Conservation (phyloP, 2,329 filamentous ascomycete species). For the Aspergillus sp. region DNA sequence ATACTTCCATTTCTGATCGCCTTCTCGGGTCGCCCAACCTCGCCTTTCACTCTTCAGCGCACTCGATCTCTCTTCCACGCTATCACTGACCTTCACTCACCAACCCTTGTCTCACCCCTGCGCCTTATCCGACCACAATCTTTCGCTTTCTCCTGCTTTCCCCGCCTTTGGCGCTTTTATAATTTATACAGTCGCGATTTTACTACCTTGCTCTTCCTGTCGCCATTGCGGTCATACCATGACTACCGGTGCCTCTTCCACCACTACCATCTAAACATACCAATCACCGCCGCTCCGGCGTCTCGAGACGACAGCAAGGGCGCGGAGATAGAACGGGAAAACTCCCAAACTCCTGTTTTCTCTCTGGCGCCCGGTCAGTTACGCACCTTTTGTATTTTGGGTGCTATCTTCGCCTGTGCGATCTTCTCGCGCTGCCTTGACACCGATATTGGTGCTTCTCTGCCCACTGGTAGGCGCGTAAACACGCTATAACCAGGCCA, state of each 20-base stretch:
- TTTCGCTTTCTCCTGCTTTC: neutral
- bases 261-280: neutral
- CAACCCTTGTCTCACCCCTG: neutral
- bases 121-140: slow-evolving; percentile 4
- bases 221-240: slow-evolving; percentile 2
- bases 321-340: neutral
- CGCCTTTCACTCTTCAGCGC: neutral
- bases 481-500: slow-evolving; percentile 8
- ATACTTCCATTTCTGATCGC: neutral
- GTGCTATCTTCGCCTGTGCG: slow-evolving; percentile 11
- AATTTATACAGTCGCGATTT: neutral
- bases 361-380: neutral
- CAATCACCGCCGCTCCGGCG: neutral
- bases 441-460: neutral
- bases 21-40: neutral
- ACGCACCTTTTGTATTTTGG: slow-evolving; percentile 6
- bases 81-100: neutral
- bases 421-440: neutral
- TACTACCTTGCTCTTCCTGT: neutral
- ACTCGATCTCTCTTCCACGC: neutral
- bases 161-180: neutral
- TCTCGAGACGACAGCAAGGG: neutral
- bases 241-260: neutral
- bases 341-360: neutral
- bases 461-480: slow-evolving; percentile 2